Evolutionary conservation across 1,284 basidiomycete genomes (phyloP), one percentile per base, ranked within the genome.

Genomic region (Puccinia hordei): DNA sequence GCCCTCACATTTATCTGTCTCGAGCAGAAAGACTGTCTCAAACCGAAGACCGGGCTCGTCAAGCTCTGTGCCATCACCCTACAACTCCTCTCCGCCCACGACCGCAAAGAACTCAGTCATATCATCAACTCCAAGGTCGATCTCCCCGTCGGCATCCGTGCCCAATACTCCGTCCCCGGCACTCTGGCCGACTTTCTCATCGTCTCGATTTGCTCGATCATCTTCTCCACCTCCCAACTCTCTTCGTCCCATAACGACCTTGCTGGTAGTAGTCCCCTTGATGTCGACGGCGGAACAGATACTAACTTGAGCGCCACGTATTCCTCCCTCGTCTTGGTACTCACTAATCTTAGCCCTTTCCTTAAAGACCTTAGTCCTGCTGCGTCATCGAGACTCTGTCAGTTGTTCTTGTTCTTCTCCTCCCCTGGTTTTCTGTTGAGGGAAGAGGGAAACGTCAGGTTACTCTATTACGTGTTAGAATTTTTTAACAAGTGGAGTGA

Each of bases 201-300:
- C 33, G 77, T 80, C 51, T 80, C 77, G n/a, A 80, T 80, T 13
- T 80, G 77, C 59, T 80, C 77, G 2, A 24, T 80, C 59, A 80
- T 80, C 57, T 80, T 80, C 24, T 72, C 65, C 30, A 65, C 69
- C 9, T 19, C 51, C 59, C 63, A 72, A 49, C 33, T 53, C 63
- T 27, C 61, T 41, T 41, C 63, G 22, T 27, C 63, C 13, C 10
- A 38, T 46, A 30, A 6, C 30, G 12, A 12, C 9, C 66, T 33
- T 49, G 13, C 1, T 19, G 44, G n/a, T 22, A 53, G 24, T 10
- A 53, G 13, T 61, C 59, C 33, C 33, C 13, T n/a, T 24, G 63
- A 46, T 27, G 63, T 8, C 0, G 41, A 66, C 0, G 55, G 35
- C 24, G 27, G 53, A 0, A 15, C 35, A 27, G 66, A 71, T 49